These are phyloP conservation scores for Austroboletus rostrupii DNA, from an alignment of 1,284 basidiomycete genomes.

Conservation along the genomic window DNA sequence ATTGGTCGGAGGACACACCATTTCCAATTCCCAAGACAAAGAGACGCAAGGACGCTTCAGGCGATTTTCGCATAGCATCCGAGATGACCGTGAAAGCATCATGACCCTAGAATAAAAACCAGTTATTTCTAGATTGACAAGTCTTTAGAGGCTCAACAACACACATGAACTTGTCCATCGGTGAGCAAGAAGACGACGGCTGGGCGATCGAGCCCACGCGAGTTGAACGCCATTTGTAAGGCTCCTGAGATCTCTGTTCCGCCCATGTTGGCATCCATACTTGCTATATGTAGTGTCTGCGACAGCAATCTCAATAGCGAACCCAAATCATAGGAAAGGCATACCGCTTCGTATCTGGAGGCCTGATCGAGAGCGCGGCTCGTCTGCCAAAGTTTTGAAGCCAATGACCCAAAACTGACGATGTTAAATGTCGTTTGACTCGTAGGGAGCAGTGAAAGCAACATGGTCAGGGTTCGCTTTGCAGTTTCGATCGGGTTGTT, in stretches of 20 bases:
- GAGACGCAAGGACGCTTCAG: conserved; percentile 38
- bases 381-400: conserved; percentile 34
- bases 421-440: conserved; percentile 42
- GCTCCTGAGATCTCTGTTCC: conserved; percentile 48
- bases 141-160: neutral
- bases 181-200: conserved; percentile 52
- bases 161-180: conserved; percentile 41
- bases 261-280: conserved; percentile 40
- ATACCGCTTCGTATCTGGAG: conserved; percentile 38
- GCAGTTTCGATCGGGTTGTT: conserved; percentile 33
- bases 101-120: conserved; percentile 22
- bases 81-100: conserved; percentile 27
- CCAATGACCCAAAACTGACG: conserved; percentile 41
- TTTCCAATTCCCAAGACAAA: conserved; percentile 57
- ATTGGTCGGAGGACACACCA: conserved; percentile 45
- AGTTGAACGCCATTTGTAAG: conserved; percentile 25
- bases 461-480: conserved; percentile 31
- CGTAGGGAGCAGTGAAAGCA: conserved; percentile 34
- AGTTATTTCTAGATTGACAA: neutral
- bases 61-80: conserved; percentile 24
- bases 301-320: conserved; percentile 1
- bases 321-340: conserved; percentile 7
- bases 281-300: conserved; percentile 32
- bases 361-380: conserved; percentile 34
- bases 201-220: conserved; percentile 30